Evolutionary conservation across 2,329 filamentous ascomycete species (phyloP).

Genomic region (Fusarium beomiforme): DNA sequence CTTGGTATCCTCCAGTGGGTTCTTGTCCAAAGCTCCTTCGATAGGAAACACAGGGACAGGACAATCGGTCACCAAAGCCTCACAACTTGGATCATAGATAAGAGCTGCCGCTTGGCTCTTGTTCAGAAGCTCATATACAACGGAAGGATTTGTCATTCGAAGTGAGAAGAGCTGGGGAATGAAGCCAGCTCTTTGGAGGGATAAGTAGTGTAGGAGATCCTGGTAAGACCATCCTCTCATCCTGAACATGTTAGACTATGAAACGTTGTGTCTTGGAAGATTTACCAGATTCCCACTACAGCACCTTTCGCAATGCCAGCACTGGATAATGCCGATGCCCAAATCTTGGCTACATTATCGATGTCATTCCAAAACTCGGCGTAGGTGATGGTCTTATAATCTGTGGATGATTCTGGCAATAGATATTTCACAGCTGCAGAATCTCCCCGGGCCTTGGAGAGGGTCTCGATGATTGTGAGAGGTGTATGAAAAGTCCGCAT

Average conservation of each 20-base stretch:
- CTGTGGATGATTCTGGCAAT: fast-evolving
- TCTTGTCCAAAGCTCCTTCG: fast-evolving
- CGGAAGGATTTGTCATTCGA: not conserved
- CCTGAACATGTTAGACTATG: not conserved
- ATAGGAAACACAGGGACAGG: not conserved
- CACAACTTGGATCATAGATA: not conserved
- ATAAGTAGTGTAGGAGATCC: not conserved
- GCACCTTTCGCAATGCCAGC: not conserved
- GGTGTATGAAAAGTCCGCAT: constrained; percentile 5
- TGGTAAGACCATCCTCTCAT: constrained; percentile 4
- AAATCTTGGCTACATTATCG: not conserved
- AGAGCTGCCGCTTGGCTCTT: not conserved
- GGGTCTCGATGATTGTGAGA: not conserved
- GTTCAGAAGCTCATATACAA: not conserved
- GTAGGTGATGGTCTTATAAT: not conserved
- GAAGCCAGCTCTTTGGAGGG: not conserved
- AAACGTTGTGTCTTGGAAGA: fast-evolving
- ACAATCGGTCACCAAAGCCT: not conserved
- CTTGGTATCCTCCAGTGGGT: too few relatives aligned
- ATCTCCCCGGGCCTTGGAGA: not conserved
- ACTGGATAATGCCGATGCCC: not conserved
- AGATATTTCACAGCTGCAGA: not conserved
- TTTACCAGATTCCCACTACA: constrained; percentile 8
- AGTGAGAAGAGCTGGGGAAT: not conserved
- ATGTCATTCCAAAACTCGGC: not conserved